Evolutionary conservation across 768 basidiomycete species (phyloP).

Genomic region (Macrocybe gigantea): DNA sequence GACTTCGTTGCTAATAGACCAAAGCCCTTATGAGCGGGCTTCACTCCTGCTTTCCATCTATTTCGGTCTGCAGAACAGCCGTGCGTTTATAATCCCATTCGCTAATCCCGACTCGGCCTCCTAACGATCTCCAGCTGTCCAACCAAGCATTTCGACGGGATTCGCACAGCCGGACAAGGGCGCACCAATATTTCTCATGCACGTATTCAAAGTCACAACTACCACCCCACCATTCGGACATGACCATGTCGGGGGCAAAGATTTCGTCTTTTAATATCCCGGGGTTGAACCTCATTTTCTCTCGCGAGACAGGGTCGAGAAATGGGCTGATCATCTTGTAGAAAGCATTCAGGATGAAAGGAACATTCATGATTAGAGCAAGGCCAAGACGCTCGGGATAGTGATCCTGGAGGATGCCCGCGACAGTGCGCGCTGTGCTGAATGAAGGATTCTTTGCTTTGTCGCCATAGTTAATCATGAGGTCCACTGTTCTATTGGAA

Average conservation of each 20-base stretch:
- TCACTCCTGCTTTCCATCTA: constrained; percentile 1
- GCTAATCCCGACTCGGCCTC: constrained; percentile 62
- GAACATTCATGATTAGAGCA: constrained; percentile 74
- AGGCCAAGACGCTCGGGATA: constrained; percentile 83
- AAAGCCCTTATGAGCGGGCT: neutral
- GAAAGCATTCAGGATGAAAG: constrained; percentile 69
- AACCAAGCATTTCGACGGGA: constrained; percentile 43
- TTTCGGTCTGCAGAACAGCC: constrained; percentile 2
- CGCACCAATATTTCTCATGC: constrained; percentile 73
- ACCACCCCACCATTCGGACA: constrained; percentile 69
- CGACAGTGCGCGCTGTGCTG: constrained; percentile 36
- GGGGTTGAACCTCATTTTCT: constrained; percentile 75
- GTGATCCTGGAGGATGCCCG: constrained; percentile 71
- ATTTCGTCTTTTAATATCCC: constrained; percentile 57
- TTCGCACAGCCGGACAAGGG: constrained; percentile 49
- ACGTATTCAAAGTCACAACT: constrained; percentile 60
- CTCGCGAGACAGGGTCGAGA: constrained; percentile 75
- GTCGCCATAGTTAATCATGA: constrained; percentile 78
- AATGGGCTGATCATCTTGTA: constrained; percentile 76
- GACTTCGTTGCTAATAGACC: neutral
- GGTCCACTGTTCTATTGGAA: constrained; percentile 46
- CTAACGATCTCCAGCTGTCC: constrained; percentile 61
- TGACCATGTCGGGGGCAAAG: constrained; percentile 66
- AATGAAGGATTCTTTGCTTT: constrained; percentile 53
- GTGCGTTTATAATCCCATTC: constrained; percentile 72